A percentile compares a stretch with the other conserved stretches of the same genome.
These are phyloP conservation scores for Neonectria ditissima DNA, from an alignment of 2,329 filamentous ascomycete species.

Conservation along the genomic window DNA sequence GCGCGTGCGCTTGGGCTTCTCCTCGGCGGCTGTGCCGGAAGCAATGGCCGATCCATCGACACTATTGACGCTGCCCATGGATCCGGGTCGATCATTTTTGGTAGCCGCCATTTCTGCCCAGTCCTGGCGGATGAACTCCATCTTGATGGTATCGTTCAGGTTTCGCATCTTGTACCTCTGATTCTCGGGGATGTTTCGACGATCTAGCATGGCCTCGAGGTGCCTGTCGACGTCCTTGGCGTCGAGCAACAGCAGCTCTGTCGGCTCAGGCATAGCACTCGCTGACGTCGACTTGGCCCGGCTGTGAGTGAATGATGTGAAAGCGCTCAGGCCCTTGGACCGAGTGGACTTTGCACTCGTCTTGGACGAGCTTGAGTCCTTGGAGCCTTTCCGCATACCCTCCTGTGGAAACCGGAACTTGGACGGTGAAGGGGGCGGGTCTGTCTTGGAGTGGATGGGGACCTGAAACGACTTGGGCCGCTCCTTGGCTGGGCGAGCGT, in stretches of 20 bases:
- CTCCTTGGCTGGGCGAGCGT: constrained; percentile 50
- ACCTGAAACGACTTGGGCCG: constrained; percentile 65
- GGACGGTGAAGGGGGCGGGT: constrained; percentile 38
- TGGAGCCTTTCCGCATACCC: constrained; percentile 41
- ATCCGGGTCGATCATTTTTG: constrained; percentile 58
- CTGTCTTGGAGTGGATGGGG: constrained; percentile 40
- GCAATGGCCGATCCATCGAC: constrained; percentile 48
- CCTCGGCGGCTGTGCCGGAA: constrained; percentile 57
- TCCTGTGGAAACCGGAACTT: constrained; percentile 39
- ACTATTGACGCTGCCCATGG: constrained; percentile 58
- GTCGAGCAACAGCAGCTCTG: constrained; percentile 64
- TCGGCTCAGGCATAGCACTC: constrained; percentile 48
- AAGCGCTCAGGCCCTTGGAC: constrained; percentile 54
- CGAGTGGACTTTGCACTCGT: constrained; percentile 54
- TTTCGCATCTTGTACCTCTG: constrained; percentile 96
- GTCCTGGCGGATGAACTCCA: constrained; percentile 93
- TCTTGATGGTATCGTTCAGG: constrained; percentile 89
- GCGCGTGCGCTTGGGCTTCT: constrained; percentile 63
- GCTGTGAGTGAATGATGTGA: constrained; percentile 54
- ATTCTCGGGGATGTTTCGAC: constrained; percentile 92
- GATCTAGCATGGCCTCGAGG: constrained; percentile 77
- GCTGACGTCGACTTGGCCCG: constrained; percentile 51
- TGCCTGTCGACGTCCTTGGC: constrained; percentile 68
- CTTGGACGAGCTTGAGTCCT: constrained; percentile 44
- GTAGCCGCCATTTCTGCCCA: constrained; percentile 75